These are phyloP conservation scores for Venturia asperata DNA, from an alignment of 2,329 filamentous ascomycete genomes.

Conservation along the genomic window DNA sequence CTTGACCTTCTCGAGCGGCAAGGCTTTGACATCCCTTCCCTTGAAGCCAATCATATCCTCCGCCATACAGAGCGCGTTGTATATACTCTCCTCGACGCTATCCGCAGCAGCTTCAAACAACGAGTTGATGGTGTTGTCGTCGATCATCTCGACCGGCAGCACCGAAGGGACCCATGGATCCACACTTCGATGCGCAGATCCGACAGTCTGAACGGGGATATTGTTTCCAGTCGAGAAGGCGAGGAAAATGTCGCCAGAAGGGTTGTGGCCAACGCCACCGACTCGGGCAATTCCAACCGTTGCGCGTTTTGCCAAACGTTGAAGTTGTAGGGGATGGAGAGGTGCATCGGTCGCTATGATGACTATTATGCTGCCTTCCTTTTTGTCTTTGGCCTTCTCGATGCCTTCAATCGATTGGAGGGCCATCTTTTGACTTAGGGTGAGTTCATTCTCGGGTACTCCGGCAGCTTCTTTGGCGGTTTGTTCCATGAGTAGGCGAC, in stretches of 20 bases:
- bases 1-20: constrained; percentile 31
- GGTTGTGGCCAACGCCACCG: constrained; percentile 55
- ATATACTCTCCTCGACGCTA: constrained; percentile 58
- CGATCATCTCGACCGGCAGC: constrained; percentile 44
- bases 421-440: constrained; percentile 20
- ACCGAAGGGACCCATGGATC: constrained; percentile 35
- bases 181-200: constrained; percentile 23
- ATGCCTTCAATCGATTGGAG: constrained; percentile 2
- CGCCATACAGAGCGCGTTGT: constrained; percentile 57
- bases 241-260: constrained; percentile 60
- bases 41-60: constrained; percentile 51
- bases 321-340: constrained; percentile 50
- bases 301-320: constrained; percentile 53
- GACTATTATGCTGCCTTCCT: constrained; percentile 56
- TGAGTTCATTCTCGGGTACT: constrained; percentile 29
- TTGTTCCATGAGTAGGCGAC: constrained; percentile 48
- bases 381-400: constrained; percentile 40
- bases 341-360: constrained; percentile 56
- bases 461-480: constrained; percentile 32
- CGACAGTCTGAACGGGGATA: constrained; percentile 39
- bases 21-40: constrained; percentile 35
- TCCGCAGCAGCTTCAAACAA: constrained; percentile 57
- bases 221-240: constrained; percentile 57
- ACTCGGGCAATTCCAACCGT: constrained; percentile 55
- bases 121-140: constrained; percentile 54